These are phyloP conservation scores for Psilocybe mexicana DNA, from an alignment of 1,284 basidiomycete species.

Conservation along the genomic window DNA sequence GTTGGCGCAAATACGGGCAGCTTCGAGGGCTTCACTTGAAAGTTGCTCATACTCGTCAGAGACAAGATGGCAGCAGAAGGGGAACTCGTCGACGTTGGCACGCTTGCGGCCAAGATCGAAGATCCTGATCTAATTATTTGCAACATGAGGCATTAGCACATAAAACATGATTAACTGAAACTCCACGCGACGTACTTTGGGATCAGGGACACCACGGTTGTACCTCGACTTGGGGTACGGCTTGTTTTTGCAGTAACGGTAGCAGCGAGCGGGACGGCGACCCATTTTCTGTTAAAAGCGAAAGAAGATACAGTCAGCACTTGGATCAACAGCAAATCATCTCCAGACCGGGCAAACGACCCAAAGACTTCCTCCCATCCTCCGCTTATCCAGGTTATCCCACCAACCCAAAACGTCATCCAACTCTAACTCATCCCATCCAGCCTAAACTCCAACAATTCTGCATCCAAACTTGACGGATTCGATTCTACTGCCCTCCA, in stretches of 20 bases:
- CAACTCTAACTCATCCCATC: background rate
- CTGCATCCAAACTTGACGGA: background rate
- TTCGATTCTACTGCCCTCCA: background rate
- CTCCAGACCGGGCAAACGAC: background rate
- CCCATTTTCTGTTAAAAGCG: conserved; percentile 62
- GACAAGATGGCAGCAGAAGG: conserved; percentile 94
- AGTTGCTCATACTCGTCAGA: conserved; percentile 99
- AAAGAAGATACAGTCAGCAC: conserved; percentile 9
- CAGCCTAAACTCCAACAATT: background rate
- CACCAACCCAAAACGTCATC: background rate
- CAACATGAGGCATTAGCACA: background rate
- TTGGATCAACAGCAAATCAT: background rate
- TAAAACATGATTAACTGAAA: conserved; percentile 10
- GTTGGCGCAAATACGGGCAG: conserved; percentile 99
- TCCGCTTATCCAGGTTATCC: too few relatives aligned
- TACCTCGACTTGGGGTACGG: conserved; percentile 93
- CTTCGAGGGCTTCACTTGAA: conserved; percentile 95
- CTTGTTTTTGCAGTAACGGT: conserved; percentile 99
- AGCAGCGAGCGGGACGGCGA: conserved; percentile 95
- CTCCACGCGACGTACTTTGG: conserved; percentile 70
- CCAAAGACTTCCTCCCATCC: background rate
- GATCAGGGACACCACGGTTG: conserved; percentile 97
- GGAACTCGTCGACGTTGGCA: conserved; percentile 96
- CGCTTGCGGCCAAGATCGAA: conserved; percentile 96
- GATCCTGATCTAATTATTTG: conserved; percentile 71